Percentiles rank a stretch among this genome's conserved stretches.
Conservation (phyloP, 495 filamentous ascomycete genomes). For the Penicillium canariense region DNA sequence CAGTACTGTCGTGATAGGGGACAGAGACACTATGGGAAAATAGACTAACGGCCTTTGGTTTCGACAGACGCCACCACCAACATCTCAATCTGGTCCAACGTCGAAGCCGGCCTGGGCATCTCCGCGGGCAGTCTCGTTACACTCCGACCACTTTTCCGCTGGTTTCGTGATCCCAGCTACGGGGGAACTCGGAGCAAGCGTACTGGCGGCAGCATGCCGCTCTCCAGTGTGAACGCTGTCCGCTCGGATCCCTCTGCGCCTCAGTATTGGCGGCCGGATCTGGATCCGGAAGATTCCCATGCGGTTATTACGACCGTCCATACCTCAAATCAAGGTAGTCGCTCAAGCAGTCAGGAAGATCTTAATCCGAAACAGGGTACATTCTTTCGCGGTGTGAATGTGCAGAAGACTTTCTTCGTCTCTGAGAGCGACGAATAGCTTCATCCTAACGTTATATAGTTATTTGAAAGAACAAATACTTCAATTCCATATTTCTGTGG, state of each 20-base stretch:
- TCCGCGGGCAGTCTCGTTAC: conserved; percentile 46
- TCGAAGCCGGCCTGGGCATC: conserved; percentile 48
- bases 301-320: conserved; percentile 34
- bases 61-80: conserved; percentile 37
- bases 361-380: conserved; percentile 31
- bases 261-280: conserved; percentile 36
- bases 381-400: conserved; percentile 34
- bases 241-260: conserved; percentile 23
- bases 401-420: conserved; percentile 42
- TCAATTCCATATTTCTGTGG: not conserved
- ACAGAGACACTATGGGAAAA: not conserved
- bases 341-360: conserved; percentile 39
- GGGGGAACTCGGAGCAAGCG: conserved; percentile 26
- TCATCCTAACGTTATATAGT: not conserved
- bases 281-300: conserved; percentile 27
- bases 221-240: conserved; percentile 32
- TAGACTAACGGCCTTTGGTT: conserved; percentile 11
- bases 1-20: not conserved
- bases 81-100: conserved; percentile 48
- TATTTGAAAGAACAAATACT: not conserved
- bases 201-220: conserved; percentile 31
- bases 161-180: conserved; percentile 39
- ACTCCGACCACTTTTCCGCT: conserved; percentile 48
- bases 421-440: conserved; percentile 23
- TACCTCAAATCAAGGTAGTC: conserved; percentile 27